Evolutionary conservation across 768 basidiomycete genomes (phyloP), one percentile per base, ranked within the genome.

Genomic region (Lentinula detonsa): DNA sequence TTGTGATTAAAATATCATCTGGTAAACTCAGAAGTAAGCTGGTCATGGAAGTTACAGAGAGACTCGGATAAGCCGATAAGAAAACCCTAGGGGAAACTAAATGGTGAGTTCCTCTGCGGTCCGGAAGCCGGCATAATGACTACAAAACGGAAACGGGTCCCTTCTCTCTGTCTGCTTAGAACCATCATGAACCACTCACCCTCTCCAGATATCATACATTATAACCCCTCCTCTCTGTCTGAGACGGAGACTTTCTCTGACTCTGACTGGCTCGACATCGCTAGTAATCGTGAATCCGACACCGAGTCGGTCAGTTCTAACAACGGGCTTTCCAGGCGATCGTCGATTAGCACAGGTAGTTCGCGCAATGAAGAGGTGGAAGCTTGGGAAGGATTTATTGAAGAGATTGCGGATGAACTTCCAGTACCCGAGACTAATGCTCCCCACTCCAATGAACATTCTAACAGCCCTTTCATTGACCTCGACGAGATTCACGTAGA

Each of bases 241-340:
- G 89, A 90, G 70, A 69, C 79, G 65, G 88, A 88, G 70, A 82
- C 72, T 63, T 72, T 84, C 63, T 91, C 89, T 42, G 90, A 92
- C 75, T 90, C 87, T 34, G 90, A 92, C 72, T 92, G 90, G 90
- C 86, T 90, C 68, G 90, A 91, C 67, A 81, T 92, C 65, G 76
- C 87, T 34, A 86, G 84, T 68, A 84, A 81, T 70, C 83, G 82
- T 65, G 84, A 84, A 59, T 88, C 55, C 28, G 88, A 87, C 74
- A 84, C 83, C 71, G 87, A 88, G 68, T 89, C 87, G 59, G 72
- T 85, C 69, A 81, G 76, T 65, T 84, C 85, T 64, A 84, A 74
- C 71, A 85, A 85, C 67, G 81, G 81, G 28, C 78, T 78, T 65
- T 91, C 90, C 65, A 79, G 87, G 39, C 78, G 81, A 63, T 91